Conservation (phyloP, 2,329 filamentous ascomycete genomes). For the Phoma sp. region DNA sequence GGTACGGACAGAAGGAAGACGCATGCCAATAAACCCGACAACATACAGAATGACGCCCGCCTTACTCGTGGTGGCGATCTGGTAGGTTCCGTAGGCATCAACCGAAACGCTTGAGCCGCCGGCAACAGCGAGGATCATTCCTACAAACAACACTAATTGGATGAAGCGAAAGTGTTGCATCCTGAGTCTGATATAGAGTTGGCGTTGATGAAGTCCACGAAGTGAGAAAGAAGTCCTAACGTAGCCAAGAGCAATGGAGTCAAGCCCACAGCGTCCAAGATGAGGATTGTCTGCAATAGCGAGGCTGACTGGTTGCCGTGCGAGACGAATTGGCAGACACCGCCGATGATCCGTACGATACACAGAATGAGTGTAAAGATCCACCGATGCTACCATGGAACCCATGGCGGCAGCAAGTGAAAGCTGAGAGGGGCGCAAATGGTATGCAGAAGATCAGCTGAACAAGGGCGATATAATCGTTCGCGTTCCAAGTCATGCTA, state of each 20-base stretch:
- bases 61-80: slow-evolving; percentile 26
- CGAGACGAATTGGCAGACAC: slow-evolving; percentile 59
- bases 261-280: slow-evolving; percentile 58
- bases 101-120: slow-evolving; percentile 21
- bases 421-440: slow-evolving; percentile 36
- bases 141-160: slow-evolving; percentile 41
- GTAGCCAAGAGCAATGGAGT: slow-evolving; percentile 58
- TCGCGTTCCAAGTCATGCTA: slow-evolving; percentile 11
- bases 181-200: slow-evolving; percentile 26
- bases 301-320: slow-evolving; percentile 52
- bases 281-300: slow-evolving; percentile 51
- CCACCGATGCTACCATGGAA: slow-evolving; percentile 59
- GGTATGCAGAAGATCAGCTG: slow-evolving; percentile 50
- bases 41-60: slow-evolving; percentile 28
- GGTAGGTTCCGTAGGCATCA: slow-evolving; percentile 20
- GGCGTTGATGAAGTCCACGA: slow-evolving; percentile 28
- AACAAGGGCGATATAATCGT: slow-evolving; percentile 29
- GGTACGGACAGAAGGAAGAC: slow-evolving; percentile 15
- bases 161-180: slow-evolving; percentile 38
- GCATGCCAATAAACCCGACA: slow-evolving; percentile 23
- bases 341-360: slow-evolving; percentile 60
- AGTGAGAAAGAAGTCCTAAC: slow-evolving; percentile 54
- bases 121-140: slow-evolving; percentile 46
- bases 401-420: slow-evolving; percentile 49
- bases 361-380: slow-evolving; percentile 62